These are phyloP conservation scores for Deuterostichococcus epilithicus DNA, from an alignment of 139 green algal species.

Conservation along the genomic window DNA sequence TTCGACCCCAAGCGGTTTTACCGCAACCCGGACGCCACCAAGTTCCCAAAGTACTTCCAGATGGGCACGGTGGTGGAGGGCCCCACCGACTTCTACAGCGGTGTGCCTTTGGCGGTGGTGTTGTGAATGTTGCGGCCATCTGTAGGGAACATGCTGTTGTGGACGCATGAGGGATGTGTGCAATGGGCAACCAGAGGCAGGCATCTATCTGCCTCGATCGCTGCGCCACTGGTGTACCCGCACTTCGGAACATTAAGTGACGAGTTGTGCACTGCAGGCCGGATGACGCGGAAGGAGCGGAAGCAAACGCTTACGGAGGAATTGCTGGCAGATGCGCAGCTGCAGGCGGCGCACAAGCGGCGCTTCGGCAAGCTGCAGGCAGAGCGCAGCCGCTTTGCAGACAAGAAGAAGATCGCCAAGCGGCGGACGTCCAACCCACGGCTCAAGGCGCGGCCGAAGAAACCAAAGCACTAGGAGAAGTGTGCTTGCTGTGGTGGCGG, in stretches of 20 bases:
- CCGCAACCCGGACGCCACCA: conserved; percentile 58
- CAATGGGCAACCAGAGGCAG: too few species aligned
- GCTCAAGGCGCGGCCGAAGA: conserved; percentile 26
- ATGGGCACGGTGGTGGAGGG: conserved; percentile 76
- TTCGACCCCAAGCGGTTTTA: conserved; percentile 91
- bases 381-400: conserved; percentile 28
- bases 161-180: too few species aligned
- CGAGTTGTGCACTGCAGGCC: too few species aligned
- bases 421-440: conserved; percentile 33
- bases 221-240: too few species aligned
- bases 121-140: too few species aligned
- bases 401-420: conserved; percentile 4
- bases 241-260: too few species aligned
- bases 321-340: conserved; percentile 56
- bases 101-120: conserved; percentile 2
- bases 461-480: conserved; percentile 38
- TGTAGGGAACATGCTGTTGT: too few species aligned
- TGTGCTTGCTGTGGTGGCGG: background rate
- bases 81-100: conserved; percentile 44
- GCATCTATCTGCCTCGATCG: too few species aligned
- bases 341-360: conserved; percentile 46
- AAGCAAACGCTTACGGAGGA: conserved; percentile 63
- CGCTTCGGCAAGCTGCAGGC: conserved; percentile 55
- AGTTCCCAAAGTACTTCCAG: conserved; percentile 71
- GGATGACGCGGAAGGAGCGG: conserved; percentile 66